Evolutionary conservation across 2,329 filamentous ascomycete species (phyloP).

Genomic region (Cladosporium sp.): DNA sequence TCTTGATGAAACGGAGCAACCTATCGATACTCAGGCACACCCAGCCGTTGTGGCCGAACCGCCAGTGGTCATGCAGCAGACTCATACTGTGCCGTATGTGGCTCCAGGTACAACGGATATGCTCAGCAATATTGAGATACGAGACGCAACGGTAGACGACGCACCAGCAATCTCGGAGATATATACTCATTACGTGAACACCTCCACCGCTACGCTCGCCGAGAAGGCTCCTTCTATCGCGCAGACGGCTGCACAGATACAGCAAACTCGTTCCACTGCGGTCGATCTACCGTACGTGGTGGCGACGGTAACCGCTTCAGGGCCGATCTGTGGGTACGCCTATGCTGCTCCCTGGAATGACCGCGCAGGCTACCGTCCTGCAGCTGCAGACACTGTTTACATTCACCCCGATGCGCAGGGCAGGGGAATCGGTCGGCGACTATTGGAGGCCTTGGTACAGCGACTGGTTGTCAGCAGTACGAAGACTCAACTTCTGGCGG

Average conservation of each 20-base stretch:
- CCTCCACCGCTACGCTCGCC: constrained; percentile 25
- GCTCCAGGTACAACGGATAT: background rate
- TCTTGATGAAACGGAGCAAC: background rate
- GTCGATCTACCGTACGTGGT: constrained; percentile 26
- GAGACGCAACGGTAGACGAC: constrained; percentile 22
- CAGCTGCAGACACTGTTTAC: constrained; percentile 27
- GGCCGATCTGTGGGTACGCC: constrained; percentile 24
- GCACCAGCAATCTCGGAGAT: constrained; percentile 22
- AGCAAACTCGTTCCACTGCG: constrained; percentile 16
- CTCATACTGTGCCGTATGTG: background rate
- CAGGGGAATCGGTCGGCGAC: constrained; percentile 24
- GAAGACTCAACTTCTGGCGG: constrained; percentile 26
- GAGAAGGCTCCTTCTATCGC: constrained; percentile 18
- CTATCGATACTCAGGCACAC: background rate
- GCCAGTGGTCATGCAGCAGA: background rate
- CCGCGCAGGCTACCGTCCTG: constrained; percentile 26
- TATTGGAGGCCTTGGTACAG: constrained; percentile 24
- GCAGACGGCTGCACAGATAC: constrained; percentile 14
- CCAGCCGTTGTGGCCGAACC: background rate
- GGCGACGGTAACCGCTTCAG: constrained; percentile 15
- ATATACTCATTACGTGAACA: constrained; percentile 26
- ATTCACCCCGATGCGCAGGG: constrained; percentile 24
- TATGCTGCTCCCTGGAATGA: constrained; percentile 26
- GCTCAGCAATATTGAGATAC: constrained; percentile 23
- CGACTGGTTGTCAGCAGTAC: constrained; percentile 14